phyloP scores from a whole-genome alignment of 306 rosid genomes.

The Medicago arabica region DNA sequence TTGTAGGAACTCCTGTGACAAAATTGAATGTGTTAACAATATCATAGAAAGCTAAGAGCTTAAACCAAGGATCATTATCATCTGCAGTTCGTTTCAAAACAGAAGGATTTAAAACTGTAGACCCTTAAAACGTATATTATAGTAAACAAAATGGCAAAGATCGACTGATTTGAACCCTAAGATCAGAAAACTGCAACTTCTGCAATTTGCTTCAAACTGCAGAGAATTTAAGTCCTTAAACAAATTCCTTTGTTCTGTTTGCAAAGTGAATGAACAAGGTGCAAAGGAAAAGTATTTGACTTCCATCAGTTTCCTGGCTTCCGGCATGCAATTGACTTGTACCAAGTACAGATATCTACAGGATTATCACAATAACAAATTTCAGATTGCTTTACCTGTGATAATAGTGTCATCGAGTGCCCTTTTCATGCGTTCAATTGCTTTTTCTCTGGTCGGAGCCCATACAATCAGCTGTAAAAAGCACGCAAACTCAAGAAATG shows the following conservation, averaged over 20 bases:
- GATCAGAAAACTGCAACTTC: slow-evolving; percentile 12
- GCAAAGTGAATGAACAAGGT: slow-evolving; percentile 5
- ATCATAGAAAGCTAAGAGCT: slow-evolving; percentile 20
- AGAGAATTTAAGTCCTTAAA: slow-evolving; percentile 9
- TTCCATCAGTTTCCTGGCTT: slow-evolving; percentile 25
- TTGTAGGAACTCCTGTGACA: slow-evolving; percentile 93
- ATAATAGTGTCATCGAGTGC: slow-evolving; percentile 95
- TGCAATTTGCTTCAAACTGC: slow-evolving; percentile 30
- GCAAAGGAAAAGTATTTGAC: slow-evolving; percentile 26
- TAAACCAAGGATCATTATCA: slow-evolving; percentile 33
- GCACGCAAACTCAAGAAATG: slow-evolving; percentile 34
- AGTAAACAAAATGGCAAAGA: slow-evolving; percentile 10
- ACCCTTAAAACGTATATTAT: not conserved
- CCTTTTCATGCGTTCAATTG: slow-evolving; percentile 96
- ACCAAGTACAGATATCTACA: slow-evolving; percentile 24
- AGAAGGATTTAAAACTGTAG: slow-evolving; percentile 2
- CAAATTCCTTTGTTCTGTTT: not conserved
- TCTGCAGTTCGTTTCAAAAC: not conserved
- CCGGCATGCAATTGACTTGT: slow-evolving; percentile 30
- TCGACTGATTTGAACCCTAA: slow-evolving; percentile 5
- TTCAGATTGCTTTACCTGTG: slow-evolving; percentile 62
- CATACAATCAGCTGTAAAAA: slow-evolving; percentile 86
- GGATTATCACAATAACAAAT: slow-evolving; percentile 29
- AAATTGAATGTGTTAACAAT: slow-evolving; percentile 18
- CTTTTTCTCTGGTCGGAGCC: slow-evolving; percentile 99